Conservation (phyloP, 2,329 filamentous ascomycete genomes). For the Gremmenia infestans region DNA sequence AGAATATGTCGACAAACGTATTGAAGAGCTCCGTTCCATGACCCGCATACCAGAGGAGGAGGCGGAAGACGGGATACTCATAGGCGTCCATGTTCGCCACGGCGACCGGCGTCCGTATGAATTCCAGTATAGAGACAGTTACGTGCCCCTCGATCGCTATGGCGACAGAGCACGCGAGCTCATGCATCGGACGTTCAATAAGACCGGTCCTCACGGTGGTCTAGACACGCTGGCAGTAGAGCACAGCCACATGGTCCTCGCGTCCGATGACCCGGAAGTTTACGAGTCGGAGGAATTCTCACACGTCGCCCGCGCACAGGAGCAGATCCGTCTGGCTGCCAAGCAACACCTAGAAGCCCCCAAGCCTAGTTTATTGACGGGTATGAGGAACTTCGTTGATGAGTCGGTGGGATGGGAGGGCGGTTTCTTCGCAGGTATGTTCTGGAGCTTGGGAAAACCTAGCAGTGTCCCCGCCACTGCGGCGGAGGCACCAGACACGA, state of each 20-base stretch:
- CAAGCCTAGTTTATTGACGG: constrained; percentile 29
- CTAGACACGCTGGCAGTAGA: constrained; percentile 35
- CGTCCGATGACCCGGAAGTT: constrained; percentile 77
- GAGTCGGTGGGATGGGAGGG: constrained; percentile 83
- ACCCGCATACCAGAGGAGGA: constrained; percentile 38
- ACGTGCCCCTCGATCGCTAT: constrained; percentile 70
- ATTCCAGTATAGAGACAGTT: constrained; percentile 70
- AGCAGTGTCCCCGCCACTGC: constrained; percentile 31
- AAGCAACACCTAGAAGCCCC: constrained; percentile 46
- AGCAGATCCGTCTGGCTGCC: constrained; percentile 69
- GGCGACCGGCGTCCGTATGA: constrained; percentile 76
- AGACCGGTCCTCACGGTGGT: constrained; percentile 28
- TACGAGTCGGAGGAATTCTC: constrained; percentile 61
- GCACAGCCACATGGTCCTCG: constrained; percentile 54
- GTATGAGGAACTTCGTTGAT: constrained; percentile 64
- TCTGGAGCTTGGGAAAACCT: constrained; percentile 64
- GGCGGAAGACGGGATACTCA: constrained; percentile 43
- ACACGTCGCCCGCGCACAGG: constrained; percentile 59
- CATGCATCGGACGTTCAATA: constrained; percentile 46
- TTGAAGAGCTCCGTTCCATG: constrained; percentile 49
- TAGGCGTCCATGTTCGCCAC: constrained; percentile 75
- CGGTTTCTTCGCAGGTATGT: constrained; percentile 77
- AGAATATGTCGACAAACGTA: constrained; percentile 56
- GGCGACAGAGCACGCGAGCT: constrained; percentile 52
- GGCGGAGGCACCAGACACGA: constrained; percentile 33